Evolutionary conservation across 192 early-diverging fungal species (phyloP), one percentile per base, ranked within the genome.

Genomic region (Phlyctochytrium bullatum): DNA sequence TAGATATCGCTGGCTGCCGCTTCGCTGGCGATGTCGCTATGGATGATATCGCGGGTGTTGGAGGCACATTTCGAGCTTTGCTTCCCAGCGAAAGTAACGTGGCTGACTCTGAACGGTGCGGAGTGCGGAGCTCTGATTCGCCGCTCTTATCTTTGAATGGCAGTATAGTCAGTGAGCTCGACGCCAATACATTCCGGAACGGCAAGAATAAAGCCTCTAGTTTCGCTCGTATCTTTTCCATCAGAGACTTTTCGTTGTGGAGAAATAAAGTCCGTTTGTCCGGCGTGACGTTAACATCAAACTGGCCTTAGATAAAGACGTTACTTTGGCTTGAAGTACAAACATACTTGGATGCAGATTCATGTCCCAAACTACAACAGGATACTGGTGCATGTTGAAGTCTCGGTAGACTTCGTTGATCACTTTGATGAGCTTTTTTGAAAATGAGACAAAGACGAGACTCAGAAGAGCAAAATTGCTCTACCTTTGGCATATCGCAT

Each of bases 211-310:
- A 10, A 27, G 10, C 4, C 30, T 69, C 67, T 47, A 47, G 40
- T 47, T 20, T 47, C 65, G 85, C 85, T 65, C 71, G 63, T 25
- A 89, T 67, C 25, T 66, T 64, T 20, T 89, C 80, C 1, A 82
- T 52, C 31, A 92, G 53, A 54, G 65, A 58, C 3, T 78, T 69
- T 60, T 98, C 97, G 36, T 91, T 76, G 52, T 95, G 88, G 10
- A 98, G 69, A 67, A 96, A 78, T 23, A 98, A 81, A 0, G 90
- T 97, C 31, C 95, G 85, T 65, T 98, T 98, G 71, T 98, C 92
- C 0, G 97, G 97, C 27, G 90, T 93, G 27, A 98, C 83, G 64
- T 98, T 98, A 30, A 96, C 91, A 82, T 99, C 95, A 31, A 90
- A 88, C 14, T 76, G 74, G 10, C 76, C 88, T 83, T 35, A 16